These are phyloP conservation scores for Mortierella sp. DNA, from an alignment of 371 early-diverging fungal species.

Conservation along the genomic window DNA sequence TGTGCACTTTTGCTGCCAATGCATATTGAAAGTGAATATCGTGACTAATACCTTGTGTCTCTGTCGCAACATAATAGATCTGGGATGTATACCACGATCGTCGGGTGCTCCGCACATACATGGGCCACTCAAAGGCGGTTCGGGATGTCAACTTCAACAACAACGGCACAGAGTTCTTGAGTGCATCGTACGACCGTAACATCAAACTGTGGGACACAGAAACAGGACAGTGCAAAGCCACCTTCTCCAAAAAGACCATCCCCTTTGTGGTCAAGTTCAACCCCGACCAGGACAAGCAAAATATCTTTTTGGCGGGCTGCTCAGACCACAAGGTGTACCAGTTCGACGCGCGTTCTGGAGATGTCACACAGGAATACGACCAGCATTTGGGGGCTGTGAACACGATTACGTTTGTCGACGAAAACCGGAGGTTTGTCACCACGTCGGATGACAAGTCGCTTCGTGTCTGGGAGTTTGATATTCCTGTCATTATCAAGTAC, in stretches of 20 bases:
- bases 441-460: conserved; percentile 97
- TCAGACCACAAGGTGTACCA: conserved; percentile 91
- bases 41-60: neutral
- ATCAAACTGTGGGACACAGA: conserved; percentile 98
- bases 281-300: conserved; percentile 87
- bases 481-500: conserved; percentile 97
- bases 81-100: conserved; percentile 96
- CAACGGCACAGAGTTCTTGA: conserved; percentile 88
- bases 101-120: conserved; percentile 84
- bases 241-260: conserved; percentile 83
- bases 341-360: conserved; percentile 86
- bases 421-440: conserved; percentile 93
- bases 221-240: conserved; percentile 88
- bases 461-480: conserved; percentile 97
- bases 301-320: conserved; percentile 92
- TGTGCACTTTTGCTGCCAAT: neutral
- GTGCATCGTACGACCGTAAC: conserved; percentile 91
- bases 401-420: conserved; percentile 96
- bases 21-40: neutral
- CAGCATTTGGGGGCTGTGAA: conserved; percentile 97
- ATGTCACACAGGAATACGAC: conserved; percentile 94
- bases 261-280: conserved; percentile 94
- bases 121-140: conserved; percentile 94
- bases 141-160: conserved; percentile 93
- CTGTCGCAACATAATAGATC: conserved; percentile 64